Evolutionary conservation across 495 filamentous ascomycete genomes (phyloP).

Genomic region (Penicillium fimorum): DNA sequence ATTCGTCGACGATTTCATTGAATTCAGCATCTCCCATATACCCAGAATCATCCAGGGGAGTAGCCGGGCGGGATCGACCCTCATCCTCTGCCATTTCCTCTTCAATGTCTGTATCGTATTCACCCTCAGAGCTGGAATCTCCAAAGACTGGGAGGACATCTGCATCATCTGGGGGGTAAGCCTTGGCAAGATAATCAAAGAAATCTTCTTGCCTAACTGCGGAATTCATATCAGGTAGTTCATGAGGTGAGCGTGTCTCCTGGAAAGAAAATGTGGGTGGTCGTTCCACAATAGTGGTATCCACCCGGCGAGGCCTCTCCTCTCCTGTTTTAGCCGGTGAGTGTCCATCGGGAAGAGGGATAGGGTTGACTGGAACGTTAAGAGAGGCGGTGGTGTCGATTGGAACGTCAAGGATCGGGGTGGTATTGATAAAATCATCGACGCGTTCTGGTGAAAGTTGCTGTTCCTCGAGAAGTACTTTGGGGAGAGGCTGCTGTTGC

Average conservation of each 20-base stretch:
- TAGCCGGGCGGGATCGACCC: background rate
- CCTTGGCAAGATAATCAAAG: slow-evolving; percentile 36
- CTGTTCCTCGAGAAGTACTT: background rate
- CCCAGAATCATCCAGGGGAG: slow-evolving; percentile 12
- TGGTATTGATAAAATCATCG: background rate
- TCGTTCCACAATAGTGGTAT: background rate
- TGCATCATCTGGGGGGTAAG: slow-evolving; percentile 47
- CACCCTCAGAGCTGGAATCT: slow-evolving; percentile 59
- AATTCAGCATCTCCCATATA: background rate
- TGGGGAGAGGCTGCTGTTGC: background rate
- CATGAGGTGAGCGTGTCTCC: background rate
- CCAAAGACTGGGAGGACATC: slow-evolving; percentile 61
- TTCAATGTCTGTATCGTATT: slow-evolving; percentile 57
- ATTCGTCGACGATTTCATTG: slow-evolving; percentile 29
- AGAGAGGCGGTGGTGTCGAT: background rate
- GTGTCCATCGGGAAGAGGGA: background rate
- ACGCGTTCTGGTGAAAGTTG: background rate
- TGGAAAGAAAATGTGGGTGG: background rate
- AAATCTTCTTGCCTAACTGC: slow-evolving; percentile 2
- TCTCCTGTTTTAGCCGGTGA: background rate
- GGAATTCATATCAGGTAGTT: background rate
- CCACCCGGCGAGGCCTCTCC: background rate
- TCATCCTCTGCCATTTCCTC: slow-evolving; percentile 60
- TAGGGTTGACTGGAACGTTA: background rate
- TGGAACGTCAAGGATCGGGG: background rate